Base-by-base conservation (phyloP, 2,329 filamentous ascomycete species). In the Aspergillus jensenii region DNA sequence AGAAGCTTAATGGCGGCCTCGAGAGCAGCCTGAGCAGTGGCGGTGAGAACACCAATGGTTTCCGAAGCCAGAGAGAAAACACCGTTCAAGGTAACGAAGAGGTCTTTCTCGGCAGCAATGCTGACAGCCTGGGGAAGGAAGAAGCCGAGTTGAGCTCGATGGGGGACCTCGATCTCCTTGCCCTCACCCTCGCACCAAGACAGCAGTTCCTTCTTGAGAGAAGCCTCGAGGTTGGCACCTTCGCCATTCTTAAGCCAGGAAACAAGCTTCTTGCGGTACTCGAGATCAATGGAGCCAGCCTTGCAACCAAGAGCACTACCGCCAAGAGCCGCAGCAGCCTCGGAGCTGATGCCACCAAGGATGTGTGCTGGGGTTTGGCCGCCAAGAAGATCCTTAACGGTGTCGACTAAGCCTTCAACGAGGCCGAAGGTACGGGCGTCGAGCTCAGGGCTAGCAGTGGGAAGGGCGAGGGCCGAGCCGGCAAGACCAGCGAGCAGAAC, bases 1-100 rank as follows among this genome's bases (percentile, higher is more conserved):
- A 62, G 56, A 47, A 62, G 50, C 15, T 57, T 64, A 37, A 75
- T 59, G 64, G 71, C 74, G 48, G 67, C 59, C 35, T 62, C 41
- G 19, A 76, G 68, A 44, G 65, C 59, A 52, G 65, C 35, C 59
- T 73, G 71, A 33, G 67, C 64, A 27, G 65, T 65, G 33, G 62
- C 60, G 56, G 65, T 70, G 35, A 76, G 67, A 51, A 74, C 68
- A 44, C 65, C 64, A n/a, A 64, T 61, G 25, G 62, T 65, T 11
- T 71, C 62, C 17, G 68, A 64, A 49, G 67, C 51, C 17, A 68
- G 54, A 21, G 60, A 53, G 53, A 73, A 68, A 58, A 76, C 73
- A 69, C 73, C 73, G 15, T 74, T 71, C 19, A 75, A 35, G 44
- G 67, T 73, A 43, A 75, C 72, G 52, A 65, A 68, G 51, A 75